phyloP scores from a whole-genome alignment of 2,329 filamentous ascomycete genomes.

The Diaporthe vexans region DNA sequence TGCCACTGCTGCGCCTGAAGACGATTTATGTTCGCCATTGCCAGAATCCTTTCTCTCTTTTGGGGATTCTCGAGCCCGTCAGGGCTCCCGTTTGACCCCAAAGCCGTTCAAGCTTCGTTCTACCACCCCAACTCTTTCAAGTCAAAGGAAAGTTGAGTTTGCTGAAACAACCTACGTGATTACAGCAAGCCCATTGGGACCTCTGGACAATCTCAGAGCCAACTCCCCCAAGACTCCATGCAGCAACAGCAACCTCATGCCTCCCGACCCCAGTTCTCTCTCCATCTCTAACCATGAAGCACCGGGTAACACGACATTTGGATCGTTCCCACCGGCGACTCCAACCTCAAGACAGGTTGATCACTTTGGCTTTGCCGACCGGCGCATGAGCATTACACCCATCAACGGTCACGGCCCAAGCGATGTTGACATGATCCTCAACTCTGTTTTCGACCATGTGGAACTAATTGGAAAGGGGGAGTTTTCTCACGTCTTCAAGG shows the following conservation, averaged over 20 bases:
- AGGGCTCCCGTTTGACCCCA: slow-evolving; percentile 51
- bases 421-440: slow-evolving; percentile 82
- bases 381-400: slow-evolving; percentile 74
- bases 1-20: slow-evolving; percentile 46
- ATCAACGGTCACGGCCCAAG: slow-evolving; percentile 78
- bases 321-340: slow-evolving; percentile 78
- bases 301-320: slow-evolving; percentile 35
- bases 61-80: slow-evolving; percentile 52
- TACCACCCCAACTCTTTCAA: slow-evolving; percentile 46
- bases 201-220: slow-evolving; percentile 63
- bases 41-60: slow-evolving; percentile 55
- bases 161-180: slow-evolving; percentile 65
- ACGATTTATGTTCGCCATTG: slow-evolving; percentile 47
- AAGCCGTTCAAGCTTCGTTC: slow-evolving; percentile 46
- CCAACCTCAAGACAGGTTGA: slow-evolving; percentile 77
- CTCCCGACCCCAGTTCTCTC: slow-evolving; percentile 84
- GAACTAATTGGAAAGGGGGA: slow-evolving; percentile 88
- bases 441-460: slow-evolving; percentile 83
- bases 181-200: slow-evolving; percentile 74
- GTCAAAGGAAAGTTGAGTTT: slow-evolving; percentile 55
- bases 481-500: slow-evolving; percentile 93
- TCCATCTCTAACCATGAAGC: slow-evolving; percentile 76
- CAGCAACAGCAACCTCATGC: slow-evolving; percentile 72
- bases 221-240: slow-evolving; percentile 82
- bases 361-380: slow-evolving; percentile 68